These are phyloP conservation scores for Spencermartinsiella europaea DNA, from an alignment of 805 yeast genomes.

Conservation along the genomic window DNA sequence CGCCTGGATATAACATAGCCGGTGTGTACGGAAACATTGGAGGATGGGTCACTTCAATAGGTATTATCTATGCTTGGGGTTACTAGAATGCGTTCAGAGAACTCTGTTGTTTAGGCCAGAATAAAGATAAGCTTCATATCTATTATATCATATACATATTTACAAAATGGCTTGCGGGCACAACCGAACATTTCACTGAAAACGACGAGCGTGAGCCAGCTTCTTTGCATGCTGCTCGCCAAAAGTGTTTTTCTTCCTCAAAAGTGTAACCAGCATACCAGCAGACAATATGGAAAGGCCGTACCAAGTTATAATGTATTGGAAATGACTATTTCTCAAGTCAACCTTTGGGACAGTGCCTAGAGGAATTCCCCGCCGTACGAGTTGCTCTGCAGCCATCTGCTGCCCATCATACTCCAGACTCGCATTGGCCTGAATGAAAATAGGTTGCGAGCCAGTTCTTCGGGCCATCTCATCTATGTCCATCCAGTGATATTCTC, in stretches of 20 bases:
- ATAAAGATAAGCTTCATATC: too few species aligned
- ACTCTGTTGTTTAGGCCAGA: too few species aligned
- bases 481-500: slow-evolving; percentile 75
- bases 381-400: slow-evolving; percentile 43
- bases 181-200: background rate
- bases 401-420: slow-evolving; percentile 33
- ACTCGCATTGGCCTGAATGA: slow-evolving; percentile 69
- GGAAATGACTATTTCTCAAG: slow-evolving; percentile 83
- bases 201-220: slow-evolving; percentile 24
- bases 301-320: slow-evolving; percentile 92
- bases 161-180: background rate
- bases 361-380: slow-evolving; percentile 82
- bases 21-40: slow-evolving; percentile 72
- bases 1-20: slow-evolving; percentile 52
- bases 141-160: background rate
- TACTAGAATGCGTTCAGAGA: background rate
- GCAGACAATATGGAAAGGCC: slow-evolving; percentile 74
- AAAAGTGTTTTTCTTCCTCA: slow-evolving; percentile 36
- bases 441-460: slow-evolving; percentile 64
- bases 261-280: slow-evolving; percentile 52
- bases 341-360: slow-evolving; percentile 80
- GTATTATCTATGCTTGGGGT: slow-evolving; percentile 47
- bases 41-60: slow-evolving; percentile 70
- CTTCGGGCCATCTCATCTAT: slow-evolving; percentile 72
- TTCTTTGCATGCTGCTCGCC: slow-evolving; percentile 17